Evolutionary conservation across 495 filamentous ascomycete genomes (phyloP).

Genomic region (Aeminium ludgeri): DNA sequence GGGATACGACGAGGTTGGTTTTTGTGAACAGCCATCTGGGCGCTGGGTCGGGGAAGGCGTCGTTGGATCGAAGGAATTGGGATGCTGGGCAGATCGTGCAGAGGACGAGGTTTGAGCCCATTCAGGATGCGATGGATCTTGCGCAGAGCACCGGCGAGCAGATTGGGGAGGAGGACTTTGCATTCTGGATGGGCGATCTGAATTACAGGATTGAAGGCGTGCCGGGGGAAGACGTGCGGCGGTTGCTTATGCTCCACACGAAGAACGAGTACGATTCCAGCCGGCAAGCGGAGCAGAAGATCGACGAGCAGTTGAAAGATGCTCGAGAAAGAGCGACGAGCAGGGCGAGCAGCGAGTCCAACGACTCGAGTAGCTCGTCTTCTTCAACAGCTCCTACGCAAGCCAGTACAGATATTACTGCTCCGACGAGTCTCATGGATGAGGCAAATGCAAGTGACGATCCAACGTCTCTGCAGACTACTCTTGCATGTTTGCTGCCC

Average conservation of each 20-base stretch:
- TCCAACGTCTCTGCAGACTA: constrained; percentile 60
- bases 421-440: constrained; percentile 8
- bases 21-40: constrained; percentile 87
- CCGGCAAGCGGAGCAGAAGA: constrained; percentile 19
- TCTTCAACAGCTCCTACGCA: neutral
- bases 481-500: constrained; percentile 63
- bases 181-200: constrained; percentile 92
- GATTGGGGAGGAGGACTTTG: constrained; percentile 83
- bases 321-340: constrained; percentile 6
- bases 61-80: constrained; percentile 75
- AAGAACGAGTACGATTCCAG: constrained; percentile 51
- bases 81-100: constrained; percentile 62
- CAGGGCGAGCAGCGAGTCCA: neutral
- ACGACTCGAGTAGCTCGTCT: constrained; percentile 5
- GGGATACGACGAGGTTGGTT: constrained; percentile 72
- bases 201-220: constrained; percentile 87
- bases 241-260: constrained; percentile 67
- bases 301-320: constrained; percentile 21
- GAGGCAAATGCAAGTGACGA: constrained; percentile 23
- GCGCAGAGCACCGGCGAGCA: constrained; percentile 37
- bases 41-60: constrained; percentile 60
- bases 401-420: constrained; percentile 3
- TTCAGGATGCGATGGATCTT: constrained; percentile 38
- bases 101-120: constrained; percentile 57
- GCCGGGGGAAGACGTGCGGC: constrained; percentile 76